phyloP scores from a whole-genome alignment of 441 rosid species.

The Gossypium lobatum region DNA sequence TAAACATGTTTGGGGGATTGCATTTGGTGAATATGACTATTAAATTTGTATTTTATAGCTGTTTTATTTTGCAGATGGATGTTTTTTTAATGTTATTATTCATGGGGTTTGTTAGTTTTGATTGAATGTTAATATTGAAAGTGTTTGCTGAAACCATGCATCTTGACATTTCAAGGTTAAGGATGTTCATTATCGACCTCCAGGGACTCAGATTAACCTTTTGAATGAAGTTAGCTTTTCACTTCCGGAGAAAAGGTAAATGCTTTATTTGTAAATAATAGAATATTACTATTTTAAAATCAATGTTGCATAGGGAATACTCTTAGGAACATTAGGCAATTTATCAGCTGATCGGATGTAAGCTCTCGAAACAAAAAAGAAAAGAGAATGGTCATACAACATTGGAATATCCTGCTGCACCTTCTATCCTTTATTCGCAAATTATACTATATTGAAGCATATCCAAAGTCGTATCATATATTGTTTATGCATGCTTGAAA shows the following conservation, averaged over 20 bases:
- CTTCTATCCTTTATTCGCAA: not conserved
- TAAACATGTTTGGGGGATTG: not conserved
- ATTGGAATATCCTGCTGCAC: not conserved
- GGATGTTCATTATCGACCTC: conserved; percentile 68
- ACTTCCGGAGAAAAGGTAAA: conserved; percentile 65
- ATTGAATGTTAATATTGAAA: conserved; percentile 2
- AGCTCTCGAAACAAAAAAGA: not conserved
- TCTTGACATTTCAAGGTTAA: conserved; percentile 36
- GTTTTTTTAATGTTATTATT: not conserved
- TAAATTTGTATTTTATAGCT: not conserved
- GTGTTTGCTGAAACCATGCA: conserved; percentile 15
- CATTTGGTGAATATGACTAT: not conserved
- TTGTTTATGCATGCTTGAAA: not conserved
- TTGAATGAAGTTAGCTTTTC: conserved; percentile 66
- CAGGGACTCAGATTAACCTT: conserved; percentile 69
- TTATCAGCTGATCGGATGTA: not conserved
- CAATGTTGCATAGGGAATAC: not conserved
- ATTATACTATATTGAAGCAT: not conserved
- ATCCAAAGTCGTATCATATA: not conserved
- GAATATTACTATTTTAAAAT: not conserved
- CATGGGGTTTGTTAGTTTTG: not conserved
- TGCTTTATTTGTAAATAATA: not conserved
- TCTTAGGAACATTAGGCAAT: not conserved
- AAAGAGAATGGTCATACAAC: not conserved
- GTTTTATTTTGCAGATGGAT: not conserved